Conservation (phyloP, 768 basidiomycete species). For the Russula sp. region DNA sequence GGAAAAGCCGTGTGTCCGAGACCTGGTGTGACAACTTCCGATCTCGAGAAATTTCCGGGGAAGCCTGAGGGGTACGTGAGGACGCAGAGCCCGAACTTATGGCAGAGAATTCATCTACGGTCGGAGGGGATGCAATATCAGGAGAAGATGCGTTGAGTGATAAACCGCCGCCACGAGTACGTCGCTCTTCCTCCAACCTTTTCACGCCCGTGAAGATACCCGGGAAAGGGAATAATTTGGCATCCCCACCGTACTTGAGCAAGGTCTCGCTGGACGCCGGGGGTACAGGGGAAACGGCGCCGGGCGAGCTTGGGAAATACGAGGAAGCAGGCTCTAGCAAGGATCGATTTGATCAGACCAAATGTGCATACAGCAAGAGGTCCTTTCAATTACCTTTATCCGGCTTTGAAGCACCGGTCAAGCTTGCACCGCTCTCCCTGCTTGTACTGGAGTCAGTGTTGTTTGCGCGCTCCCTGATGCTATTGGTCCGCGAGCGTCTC, state of each 20-base stretch:
- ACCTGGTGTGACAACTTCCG: conserved; percentile 61
- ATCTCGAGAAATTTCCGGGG: conserved; percentile 49
- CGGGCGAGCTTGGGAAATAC: conserved; percentile 44
- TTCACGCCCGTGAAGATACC: conserved; percentile 88
- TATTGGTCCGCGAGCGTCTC: conserved; percentile 75
- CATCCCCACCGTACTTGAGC: conserved; percentile 57
- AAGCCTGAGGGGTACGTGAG: conserved; percentile 42
- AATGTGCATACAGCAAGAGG: neutral
- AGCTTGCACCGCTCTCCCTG: conserved; percentile 27
- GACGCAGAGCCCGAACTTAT: conserved; percentile 42
- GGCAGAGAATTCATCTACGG: conserved; percentile 40
- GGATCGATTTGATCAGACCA: neutral
- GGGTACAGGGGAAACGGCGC: conserved; percentile 72
- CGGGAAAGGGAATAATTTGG: conserved; percentile 87
- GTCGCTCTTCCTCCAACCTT: conserved; percentile 62
- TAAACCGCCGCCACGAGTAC: conserved; percentile 51
- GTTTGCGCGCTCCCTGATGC: conserved; percentile 59
- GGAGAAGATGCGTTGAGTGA: conserved; percentile 45
- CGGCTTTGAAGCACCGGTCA: conserved; percentile 17
- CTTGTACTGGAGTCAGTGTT: conserved; percentile 43
- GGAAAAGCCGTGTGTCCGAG: conserved; percentile 59
- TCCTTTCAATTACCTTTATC: conserved; percentile 19
- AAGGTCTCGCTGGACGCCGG: conserved; percentile 64
- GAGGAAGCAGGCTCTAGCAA: conserved; percentile 16
- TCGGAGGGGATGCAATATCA: conserved; percentile 41